These are phyloP conservation scores for Camellia granthamiana DNA, from an alignment of 148 eudicot genomes.

Conservation along the genomic window DNA sequence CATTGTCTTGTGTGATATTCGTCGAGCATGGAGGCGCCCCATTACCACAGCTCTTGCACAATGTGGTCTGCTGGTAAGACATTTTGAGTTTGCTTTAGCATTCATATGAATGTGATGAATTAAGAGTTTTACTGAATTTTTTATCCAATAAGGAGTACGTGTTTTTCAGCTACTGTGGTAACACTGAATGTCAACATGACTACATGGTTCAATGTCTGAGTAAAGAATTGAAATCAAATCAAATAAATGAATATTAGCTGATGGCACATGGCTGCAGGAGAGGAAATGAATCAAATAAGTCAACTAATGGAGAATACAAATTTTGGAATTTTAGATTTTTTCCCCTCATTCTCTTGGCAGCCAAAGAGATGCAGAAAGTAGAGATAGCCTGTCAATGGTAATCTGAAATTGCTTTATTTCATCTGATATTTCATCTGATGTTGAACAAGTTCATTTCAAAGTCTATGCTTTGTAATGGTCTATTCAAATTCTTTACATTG, in stretches of 20 bases:
- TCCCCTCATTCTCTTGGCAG: not conserved
- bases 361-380: not conserved
- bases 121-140: not conserved
- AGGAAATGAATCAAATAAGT: not conserved
- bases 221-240: conserved; percentile 2
- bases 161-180: not conserved
- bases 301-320: not conserved
- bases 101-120: not conserved
- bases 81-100: not conserved
- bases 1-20: conserved; percentile 76
- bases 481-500: not conserved
- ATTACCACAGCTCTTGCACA: conserved; percentile 83
- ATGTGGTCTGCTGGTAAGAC: conserved; percentile 77
- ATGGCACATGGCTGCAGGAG: not conserved
- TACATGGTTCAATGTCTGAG: not conserved
- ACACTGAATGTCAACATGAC: not conserved
- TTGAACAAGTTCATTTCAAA: not conserved
- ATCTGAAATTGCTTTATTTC: not conserved
- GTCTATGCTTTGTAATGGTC: not conserved
- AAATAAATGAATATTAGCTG: not conserved
- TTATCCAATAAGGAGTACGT: not conserved
- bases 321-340: not conserved
- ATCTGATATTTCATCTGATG: not conserved
- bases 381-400: not conserved
- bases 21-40: conserved; percentile 62